Evolutionary conservation across 805 yeast genomes (phyloP).

Genomic region (Saccharomycopsis capsularis): DNA sequence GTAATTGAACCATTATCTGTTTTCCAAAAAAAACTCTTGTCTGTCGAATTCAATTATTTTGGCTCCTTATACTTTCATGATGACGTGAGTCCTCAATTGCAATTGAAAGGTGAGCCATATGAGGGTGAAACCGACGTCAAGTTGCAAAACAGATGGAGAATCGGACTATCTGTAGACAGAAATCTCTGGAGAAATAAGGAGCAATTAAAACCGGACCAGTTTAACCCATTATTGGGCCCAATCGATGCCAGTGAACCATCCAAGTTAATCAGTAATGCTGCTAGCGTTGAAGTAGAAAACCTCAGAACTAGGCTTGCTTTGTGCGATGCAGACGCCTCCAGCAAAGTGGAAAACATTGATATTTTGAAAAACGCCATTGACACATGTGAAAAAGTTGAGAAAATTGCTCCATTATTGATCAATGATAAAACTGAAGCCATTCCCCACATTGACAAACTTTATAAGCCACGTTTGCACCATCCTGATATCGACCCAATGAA

Average conservation of each 20-base stretch:
- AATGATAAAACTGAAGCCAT: constrained; percentile 41
- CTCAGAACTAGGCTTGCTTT: constrained; percentile 47
- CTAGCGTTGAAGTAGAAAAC: constrained; percentile 58
- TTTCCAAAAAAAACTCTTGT: constrained; percentile 48
- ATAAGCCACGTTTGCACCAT: constrained; percentile 64
- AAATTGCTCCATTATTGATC: constrained; percentile 53
- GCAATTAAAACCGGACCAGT: constrained; percentile 42
- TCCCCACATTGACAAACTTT: constrained; percentile 54
- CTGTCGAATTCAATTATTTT: constrained; percentile 56
- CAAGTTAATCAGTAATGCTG: constrained; percentile 58
- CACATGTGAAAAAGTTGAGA: constrained; percentile 56
- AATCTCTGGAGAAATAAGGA: constrained; percentile 65
- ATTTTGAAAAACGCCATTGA: constrained; percentile 42
- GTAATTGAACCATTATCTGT: constrained; percentile 73
- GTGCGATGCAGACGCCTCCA: constrained; percentile 45
- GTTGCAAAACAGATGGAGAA: constrained; percentile 67
- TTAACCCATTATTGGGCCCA: constrained; percentile 63
- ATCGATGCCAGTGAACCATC: constrained; percentile 56
- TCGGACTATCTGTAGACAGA: constrained; percentile 85
- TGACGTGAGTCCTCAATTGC: constrained; percentile 48
- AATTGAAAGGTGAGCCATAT: constrained; percentile 35
- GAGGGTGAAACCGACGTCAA: constrained; percentile 53
- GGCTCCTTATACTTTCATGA: constrained; percentile 80
- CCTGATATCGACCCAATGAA: constrained; percentile 93
- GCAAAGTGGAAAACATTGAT: constrained; percentile 34